A percentile compares a stretch with the other conserved stretches of the same genome.
Conservation (phyloP, 805 yeast genomes). For the Schizosaccharomyces cryophilus region DNA sequence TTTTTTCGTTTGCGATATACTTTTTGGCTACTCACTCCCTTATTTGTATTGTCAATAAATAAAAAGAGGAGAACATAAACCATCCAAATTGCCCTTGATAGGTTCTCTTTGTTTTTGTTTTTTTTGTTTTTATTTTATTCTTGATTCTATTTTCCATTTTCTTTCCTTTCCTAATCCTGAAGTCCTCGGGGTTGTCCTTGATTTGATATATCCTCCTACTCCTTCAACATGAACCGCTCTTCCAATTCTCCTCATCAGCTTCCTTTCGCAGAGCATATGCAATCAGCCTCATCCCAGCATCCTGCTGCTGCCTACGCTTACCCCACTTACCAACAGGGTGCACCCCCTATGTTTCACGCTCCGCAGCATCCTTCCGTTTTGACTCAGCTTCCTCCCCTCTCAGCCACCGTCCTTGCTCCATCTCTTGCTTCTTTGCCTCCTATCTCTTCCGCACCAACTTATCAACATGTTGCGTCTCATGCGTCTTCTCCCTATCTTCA, state of each 20-base stretch:
- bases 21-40: too few relatives aligned
- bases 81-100: too few relatives aligned
- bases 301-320: background rate
- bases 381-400: background rate
- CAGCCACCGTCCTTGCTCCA: background rate
- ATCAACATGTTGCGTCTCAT: background rate
- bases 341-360: background rate
- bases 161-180: too few relatives aligned
- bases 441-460: background rate
- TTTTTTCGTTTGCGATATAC: too few relatives aligned
- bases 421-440: background rate
- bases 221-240: too few relatives aligned
- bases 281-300: background rate
- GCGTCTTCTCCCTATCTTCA: slow-evolving; percentile 10
- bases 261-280: background rate
- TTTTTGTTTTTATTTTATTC: too few relatives aligned
- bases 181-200: too few relatives aligned
- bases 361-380: background rate
- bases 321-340: background rate
- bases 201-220: too few relatives aligned
- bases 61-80: too few relatives aligned
- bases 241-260: background rate
- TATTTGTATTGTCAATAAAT: too few relatives aligned
- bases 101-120: too few relatives aligned
- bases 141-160: too few relatives aligned